Conservation (phyloP, 2,329 filamentous ascomycete species). For the Lasiodiplodia gonubiensis region DNA sequence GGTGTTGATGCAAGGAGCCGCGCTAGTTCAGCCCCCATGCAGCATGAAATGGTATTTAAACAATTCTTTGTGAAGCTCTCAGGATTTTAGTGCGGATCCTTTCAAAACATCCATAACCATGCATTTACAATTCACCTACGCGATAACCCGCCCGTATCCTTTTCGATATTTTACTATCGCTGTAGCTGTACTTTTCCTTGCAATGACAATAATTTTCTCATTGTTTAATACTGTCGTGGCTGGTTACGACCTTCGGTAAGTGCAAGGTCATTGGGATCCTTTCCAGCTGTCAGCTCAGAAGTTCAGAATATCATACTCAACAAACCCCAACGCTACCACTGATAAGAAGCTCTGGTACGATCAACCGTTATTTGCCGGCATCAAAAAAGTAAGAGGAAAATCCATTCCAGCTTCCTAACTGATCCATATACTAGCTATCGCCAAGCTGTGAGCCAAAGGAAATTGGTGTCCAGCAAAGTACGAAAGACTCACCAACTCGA, state of each 20-base stretch:
- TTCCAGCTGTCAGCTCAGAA: not conserved
- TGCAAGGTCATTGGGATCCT: not conserved
- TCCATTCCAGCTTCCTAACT: not conserved
- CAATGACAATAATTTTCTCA: not conserved
- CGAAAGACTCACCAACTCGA: not conserved
- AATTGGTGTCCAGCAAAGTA: not conserved
- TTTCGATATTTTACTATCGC: not conserved
- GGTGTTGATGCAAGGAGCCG: too few relatives aligned
- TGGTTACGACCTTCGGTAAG: not conserved
- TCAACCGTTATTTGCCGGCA: not conserved
- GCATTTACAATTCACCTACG: not conserved
- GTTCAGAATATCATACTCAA: not conserved
- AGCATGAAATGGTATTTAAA: too few relatives aligned
- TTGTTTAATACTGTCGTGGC: not conserved
- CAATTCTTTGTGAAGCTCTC: too few relatives aligned
- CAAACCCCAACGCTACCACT: not conserved
- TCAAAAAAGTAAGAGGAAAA: not conserved
- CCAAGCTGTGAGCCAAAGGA: slow-evolving; percentile 5
- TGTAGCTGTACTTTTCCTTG: not conserved
- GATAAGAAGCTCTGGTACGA: not conserved
- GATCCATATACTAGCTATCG: not conserved
- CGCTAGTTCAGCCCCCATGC: too few relatives aligned
- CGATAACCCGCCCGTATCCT: not conserved
- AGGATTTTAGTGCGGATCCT: too few relatives aligned
- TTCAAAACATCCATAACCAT: not conserved